These are phyloP conservation scores for Arthrobotrys entomopaga DNA, from an alignment of 2,329 filamentous ascomycete genomes.

Conservation along the genomic window DNA sequence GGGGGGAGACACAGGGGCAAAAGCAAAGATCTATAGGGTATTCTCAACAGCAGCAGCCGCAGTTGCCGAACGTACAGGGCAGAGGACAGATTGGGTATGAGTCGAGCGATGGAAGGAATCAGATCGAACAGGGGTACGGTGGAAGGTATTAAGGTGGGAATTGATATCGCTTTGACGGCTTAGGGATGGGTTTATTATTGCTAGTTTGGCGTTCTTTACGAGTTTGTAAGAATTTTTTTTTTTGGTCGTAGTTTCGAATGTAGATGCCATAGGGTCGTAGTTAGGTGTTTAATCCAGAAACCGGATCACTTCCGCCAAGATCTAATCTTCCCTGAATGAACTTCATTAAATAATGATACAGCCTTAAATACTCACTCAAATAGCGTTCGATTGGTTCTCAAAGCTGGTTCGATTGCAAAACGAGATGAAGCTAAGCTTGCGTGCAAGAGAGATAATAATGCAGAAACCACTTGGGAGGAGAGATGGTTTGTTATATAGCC, in stretches of 20 bases:
- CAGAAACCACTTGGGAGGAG: no score
- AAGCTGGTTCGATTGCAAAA: no score
- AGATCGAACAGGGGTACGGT: constrained; percentile 21
- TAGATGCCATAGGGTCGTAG: no score
- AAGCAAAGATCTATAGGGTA: neutral
- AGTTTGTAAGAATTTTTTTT: neutral
- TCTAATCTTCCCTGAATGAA: no score
- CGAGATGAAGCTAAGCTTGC: no score
- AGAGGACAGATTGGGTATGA: constrained; percentile 12
- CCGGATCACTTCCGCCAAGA: no score
- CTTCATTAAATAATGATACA: no score
- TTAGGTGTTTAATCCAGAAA: no score
- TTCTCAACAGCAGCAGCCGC: constrained; percentile 10
- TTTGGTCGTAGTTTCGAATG: neutral
- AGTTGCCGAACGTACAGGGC: constrained; percentile 14
- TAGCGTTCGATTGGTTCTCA: no score
- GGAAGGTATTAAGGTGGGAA: constrained; percentile 28
- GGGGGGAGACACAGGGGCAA: neutral
- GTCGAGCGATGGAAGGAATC: constrained; percentile 1
- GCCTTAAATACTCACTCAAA: no score
- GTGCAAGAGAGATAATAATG: no score
- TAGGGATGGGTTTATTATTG: neutral
- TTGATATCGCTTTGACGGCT: neutral
- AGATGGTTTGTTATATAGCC: no score
- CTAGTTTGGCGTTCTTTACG: constrained; percentile 5